Conservation (phyloP, 345 rosid genomes). For the Cardamine occulta region DNA sequence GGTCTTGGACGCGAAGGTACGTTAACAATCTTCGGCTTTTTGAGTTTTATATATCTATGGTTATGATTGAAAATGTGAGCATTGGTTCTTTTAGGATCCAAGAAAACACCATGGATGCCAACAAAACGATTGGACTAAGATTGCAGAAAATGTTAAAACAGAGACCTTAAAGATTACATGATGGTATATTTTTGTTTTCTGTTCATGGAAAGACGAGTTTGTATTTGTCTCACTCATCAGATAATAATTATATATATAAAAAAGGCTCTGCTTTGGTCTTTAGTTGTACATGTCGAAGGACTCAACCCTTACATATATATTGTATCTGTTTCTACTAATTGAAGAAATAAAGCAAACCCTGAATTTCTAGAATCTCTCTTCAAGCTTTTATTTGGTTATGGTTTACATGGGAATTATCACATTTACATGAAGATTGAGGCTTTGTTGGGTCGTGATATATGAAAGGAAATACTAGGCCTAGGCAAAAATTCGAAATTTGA, state of each 20-base stretch:
- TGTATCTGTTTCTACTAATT: slow-evolving; percentile 38
- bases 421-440: background rate
- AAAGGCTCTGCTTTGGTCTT: slow-evolving; percentile 38
- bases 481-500: too few relatives aligned
- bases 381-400: background rate
- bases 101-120: slow-evolving; percentile 49
- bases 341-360: slow-evolving; percentile 44
- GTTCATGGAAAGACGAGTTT: slow-evolving; percentile 35
- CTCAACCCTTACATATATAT: slow-evolving; percentile 31
- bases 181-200: slow-evolving; percentile 2
- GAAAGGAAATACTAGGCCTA: background rate
- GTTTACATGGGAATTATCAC: background rate
- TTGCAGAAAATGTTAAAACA: slow-evolving; percentile 13
- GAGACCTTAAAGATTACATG: slow-evolving; percentile 36
- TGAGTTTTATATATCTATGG: background rate
- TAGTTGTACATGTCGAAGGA: slow-evolving; percentile 39
- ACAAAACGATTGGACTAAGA: slow-evolving; percentile 45
- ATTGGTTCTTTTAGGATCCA: slow-evolving; percentile 35
- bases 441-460: background rate
- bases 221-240: slow-evolving; percentile 38
- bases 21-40: background rate
- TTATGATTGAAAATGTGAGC: background rate
- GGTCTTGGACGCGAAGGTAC: slow-evolving; percentile 50
- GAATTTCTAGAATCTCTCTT: slow-evolving; percentile 39
- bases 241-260: background rate